Conservation (phyloP, 805 yeast species). For the Cyberlindnera mrakii region DNA sequence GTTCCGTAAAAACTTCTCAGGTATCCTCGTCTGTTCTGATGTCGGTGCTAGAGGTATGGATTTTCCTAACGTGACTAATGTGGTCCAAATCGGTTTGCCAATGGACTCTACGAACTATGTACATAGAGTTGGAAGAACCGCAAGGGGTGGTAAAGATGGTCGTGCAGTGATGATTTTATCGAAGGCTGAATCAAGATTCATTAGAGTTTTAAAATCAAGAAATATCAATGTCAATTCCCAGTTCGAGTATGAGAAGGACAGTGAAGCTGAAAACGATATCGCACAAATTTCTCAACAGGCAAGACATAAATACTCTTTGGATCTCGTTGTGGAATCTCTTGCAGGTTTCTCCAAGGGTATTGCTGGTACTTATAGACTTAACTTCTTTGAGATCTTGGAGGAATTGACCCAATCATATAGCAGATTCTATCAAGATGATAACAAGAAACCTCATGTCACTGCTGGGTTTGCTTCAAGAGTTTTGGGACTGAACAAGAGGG, state of each 20-base stretch:
- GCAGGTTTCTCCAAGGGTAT: slow-evolving; percentile 32
- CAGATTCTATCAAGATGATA: slow-evolving; percentile 18
- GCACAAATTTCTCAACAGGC: slow-evolving; percentile 22
- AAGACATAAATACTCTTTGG: slow-evolving; percentile 24
- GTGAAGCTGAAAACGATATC: slow-evolving; percentile 28
- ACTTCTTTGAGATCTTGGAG: slow-evolving; percentile 25
- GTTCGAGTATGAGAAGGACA: slow-evolving; percentile 31
- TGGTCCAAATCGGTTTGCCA: slow-evolving; percentile 78
- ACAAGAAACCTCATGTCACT: slow-evolving; percentile 17
- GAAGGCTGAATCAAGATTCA: slow-evolving; percentile 50
- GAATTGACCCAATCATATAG: slow-evolving; percentile 27
- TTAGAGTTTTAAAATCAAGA: slow-evolving; percentile 42
- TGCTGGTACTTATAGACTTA: slow-evolving; percentile 27
- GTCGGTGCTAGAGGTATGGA: slow-evolving; percentile 98
- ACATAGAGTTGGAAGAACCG: slow-evolving; percentile 95
- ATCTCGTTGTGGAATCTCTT: slow-evolving; percentile 27
- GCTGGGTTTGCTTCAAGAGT: slow-evolving; percentile 17
- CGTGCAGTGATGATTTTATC: slow-evolving; percentile 57
- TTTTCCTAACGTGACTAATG: slow-evolving; percentile 82
- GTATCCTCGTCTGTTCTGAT: slow-evolving; percentile 77
- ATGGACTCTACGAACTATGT: slow-evolving; percentile 71
- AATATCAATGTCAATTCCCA: slow-evolving; percentile 49
- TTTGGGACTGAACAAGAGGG: slow-evolving; percentile 17
- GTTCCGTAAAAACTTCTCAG: slow-evolving; percentile 43
- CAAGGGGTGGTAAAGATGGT: slow-evolving; percentile 83